phyloP scores from a whole-genome alignment of 2,329 filamentous ascomycete genomes.

The Trichophyton equinum region DNA sequence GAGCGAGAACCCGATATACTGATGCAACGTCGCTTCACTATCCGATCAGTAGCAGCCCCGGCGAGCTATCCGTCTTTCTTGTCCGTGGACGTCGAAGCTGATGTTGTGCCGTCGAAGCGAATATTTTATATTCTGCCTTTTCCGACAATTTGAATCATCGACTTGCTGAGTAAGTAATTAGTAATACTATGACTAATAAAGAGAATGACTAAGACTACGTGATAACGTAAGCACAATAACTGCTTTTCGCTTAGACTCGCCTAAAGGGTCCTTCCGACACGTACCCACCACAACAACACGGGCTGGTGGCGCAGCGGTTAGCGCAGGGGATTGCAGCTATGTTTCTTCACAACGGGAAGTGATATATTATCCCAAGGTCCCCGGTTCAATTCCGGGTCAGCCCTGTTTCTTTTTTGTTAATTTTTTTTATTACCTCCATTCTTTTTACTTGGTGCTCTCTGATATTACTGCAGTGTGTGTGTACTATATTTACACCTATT shows the following conservation, averaged over 20 bases:
- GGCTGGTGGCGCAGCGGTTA: slow-evolving; percentile 15
- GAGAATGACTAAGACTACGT: neutral
- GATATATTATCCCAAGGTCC: slow-evolving; percentile 11
- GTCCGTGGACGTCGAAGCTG: neutral
- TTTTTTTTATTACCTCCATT: neutral
- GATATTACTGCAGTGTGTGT: no score
- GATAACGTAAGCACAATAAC: neutral
- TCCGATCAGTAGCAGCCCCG: no score
- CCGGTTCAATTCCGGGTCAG: slow-evolving; percentile 14
- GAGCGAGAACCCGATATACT: neutral
- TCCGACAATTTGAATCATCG: no score
- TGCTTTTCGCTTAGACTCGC: neutral
- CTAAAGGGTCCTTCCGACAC: neutral
- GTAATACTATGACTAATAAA: neutral
- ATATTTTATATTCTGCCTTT: no score
- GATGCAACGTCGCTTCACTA: neutral
- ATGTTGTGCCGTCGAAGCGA: no score
- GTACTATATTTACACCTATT: neutral
- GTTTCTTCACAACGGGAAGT: neutral
- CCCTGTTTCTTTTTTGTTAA: slow-evolving; percentile 8
- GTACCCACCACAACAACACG: neutral
- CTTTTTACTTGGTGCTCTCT: no score
- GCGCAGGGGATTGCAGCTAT: slow-evolving; percentile 13
- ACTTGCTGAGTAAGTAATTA: neutral
- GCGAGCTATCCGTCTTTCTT: neutral